Conservation (phyloP, 2,329 filamentous ascomycete genomes). For the Diaporthe ilicicola region DNA sequence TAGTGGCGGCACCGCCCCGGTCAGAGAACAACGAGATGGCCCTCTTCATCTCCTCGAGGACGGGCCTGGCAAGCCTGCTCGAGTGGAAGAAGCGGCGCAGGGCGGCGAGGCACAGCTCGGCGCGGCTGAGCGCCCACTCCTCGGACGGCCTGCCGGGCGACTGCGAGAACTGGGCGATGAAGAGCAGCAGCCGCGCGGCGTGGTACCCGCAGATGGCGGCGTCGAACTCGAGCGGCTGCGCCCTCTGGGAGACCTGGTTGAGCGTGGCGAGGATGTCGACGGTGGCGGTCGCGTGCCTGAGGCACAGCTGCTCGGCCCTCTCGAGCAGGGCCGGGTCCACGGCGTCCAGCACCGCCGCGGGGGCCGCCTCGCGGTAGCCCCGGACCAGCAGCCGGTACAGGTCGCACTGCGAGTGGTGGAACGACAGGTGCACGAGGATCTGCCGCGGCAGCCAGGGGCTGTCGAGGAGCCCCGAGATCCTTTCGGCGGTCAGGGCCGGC, state of each 20-base stretch:
- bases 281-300: constrained; percentile 30
- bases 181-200: constrained; percentile 36
- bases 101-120: constrained; percentile 40
- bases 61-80: constrained; percentile 38
- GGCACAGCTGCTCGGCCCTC: constrained; percentile 37
- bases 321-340: constrained; percentile 41
- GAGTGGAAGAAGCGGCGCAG: constrained; percentile 39
- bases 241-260: constrained; percentile 34
- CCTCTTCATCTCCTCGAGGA: constrained; percentile 40
- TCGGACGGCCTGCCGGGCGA: constrained; percentile 29
- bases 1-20: background rate
- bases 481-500: constrained; percentile 13
- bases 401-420: constrained; percentile 54
- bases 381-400: constrained; percentile 53
- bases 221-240: constrained; percentile 36
- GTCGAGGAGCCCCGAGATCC: constrained; percentile 22
- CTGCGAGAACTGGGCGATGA: constrained; percentile 37
- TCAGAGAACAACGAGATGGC: constrained; percentile 35
- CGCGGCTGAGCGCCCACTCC: constrained; percentile 40
- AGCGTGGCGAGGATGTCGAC: constrained; percentile 35
- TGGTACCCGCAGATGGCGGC: constrained; percentile 38
- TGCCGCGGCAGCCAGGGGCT: constrained; percentile 36
- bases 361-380: constrained; percentile 51
- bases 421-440: constrained; percentile 47
- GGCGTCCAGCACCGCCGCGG: constrained; percentile 40